phyloP scores from a whole-genome alignment of 2,329 filamentous ascomycete genomes.

The Stagonosporopsis rhizophila region DNA sequence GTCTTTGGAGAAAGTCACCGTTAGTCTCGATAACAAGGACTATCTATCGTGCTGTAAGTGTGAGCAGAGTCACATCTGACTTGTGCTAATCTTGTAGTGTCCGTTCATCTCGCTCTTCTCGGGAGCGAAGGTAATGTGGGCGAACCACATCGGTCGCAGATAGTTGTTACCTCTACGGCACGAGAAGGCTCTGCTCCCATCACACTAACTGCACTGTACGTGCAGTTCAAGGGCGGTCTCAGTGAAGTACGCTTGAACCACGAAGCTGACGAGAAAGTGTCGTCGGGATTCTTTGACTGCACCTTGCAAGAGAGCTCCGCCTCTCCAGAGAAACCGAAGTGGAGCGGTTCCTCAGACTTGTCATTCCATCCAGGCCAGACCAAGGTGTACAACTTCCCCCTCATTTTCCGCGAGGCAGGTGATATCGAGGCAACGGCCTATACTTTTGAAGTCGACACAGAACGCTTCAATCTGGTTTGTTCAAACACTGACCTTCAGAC shows the following conservation, averaged over 20 bases:
- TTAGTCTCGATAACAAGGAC: constrained; percentile 58
- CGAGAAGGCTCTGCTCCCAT: constrained; percentile 56
- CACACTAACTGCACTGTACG: constrained; percentile 56
- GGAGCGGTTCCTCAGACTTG: constrained; percentile 68
- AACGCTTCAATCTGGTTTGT: constrained; percentile 72
- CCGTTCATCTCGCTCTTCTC: constrained; percentile 61
- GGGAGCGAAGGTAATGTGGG: constrained; percentile 65
- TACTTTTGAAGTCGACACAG: constrained; percentile 67
- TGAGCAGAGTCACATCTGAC: constrained; percentile 25
- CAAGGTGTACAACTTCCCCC: constrained; percentile 73
- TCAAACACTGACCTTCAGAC: constrained; percentile 57
- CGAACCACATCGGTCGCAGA: constrained; percentile 63
- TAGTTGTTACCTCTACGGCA: constrained; percentile 60
- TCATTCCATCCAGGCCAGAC: constrained; percentile 71
- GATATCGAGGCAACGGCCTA: constrained; percentile 72
- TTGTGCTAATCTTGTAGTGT: constrained; percentile 49
- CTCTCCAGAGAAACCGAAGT: constrained; percentile 44
- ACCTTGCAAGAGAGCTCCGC: constrained; percentile 37
- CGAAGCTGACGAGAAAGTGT: constrained; percentile 17
- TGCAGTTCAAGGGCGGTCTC: constrained; percentile 60
- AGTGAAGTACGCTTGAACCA: constrained; percentile 44
- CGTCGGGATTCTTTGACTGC: constrained; percentile 33
- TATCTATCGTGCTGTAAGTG: constrained; percentile 59
- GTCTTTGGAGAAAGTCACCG: constrained; percentile 51
- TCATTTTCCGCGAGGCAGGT: constrained; percentile 83